A percentile compares a stretch with the other conserved stretches of the same genome.
These are phyloP conservation scores for Micractinium sp. DNA, from an alignment of 139 green algal genomes.

Conservation along the genomic window DNA sequence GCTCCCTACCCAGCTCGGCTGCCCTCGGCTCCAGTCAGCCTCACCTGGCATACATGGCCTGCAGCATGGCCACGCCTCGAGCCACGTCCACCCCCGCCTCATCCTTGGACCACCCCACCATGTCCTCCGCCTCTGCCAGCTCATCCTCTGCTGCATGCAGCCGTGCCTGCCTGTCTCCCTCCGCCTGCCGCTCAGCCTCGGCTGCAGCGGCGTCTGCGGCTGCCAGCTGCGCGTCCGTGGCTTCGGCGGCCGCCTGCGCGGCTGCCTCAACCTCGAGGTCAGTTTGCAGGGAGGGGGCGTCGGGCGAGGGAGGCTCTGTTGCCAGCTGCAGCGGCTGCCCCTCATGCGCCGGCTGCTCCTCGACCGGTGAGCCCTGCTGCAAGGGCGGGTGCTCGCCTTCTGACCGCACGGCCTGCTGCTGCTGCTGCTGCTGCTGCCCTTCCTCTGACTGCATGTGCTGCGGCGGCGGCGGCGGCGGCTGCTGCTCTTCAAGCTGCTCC, in stretches of 20 bases:
- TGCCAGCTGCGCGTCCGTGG: background rate
- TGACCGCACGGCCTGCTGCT: background rate
- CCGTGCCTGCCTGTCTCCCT: background rate
- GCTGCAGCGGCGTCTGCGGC: background rate
- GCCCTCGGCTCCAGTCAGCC: background rate
- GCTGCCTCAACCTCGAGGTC: background rate
- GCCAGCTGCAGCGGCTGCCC: background rate
- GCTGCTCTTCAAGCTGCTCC: background rate
- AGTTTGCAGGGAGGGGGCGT: too few relatives aligned
- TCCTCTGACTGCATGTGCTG: background rate
- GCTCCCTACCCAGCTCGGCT: too few relatives aligned
- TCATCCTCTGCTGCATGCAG: constrained; percentile 4
- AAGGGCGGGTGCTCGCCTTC: background rate
- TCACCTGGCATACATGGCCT: constrained; percentile 17
- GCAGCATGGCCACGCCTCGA: background rate
- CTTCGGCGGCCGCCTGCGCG: background rate
- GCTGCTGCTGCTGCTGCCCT: background rate
- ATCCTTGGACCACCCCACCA: background rate
- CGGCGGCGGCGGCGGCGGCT: background rate
- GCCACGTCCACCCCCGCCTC: constrained; percentile 4
- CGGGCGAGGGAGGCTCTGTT: too few relatives aligned
- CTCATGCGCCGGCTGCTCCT: background rate
- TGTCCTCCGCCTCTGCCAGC: background rate
- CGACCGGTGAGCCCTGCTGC: too few relatives aligned
- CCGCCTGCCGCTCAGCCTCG: background rate